Evolutionary conservation across 2,329 filamentous ascomycete genomes (phyloP).

Genomic region (Furcasterigmium sp.): DNA sequence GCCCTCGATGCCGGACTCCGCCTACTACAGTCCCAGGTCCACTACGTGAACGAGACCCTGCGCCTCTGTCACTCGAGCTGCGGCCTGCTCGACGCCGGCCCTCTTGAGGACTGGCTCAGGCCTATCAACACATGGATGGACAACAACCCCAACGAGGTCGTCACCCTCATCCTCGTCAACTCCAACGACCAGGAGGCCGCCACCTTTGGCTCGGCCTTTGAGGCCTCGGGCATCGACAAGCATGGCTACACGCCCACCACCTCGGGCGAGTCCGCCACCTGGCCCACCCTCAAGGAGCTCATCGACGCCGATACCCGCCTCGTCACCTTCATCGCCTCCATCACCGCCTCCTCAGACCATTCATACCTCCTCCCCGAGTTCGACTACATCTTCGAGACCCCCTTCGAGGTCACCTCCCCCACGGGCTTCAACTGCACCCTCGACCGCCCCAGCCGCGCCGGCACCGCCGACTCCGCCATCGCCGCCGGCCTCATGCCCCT

Average conservation of each 20-base stretch:
- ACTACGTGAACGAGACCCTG: constrained; percentile 53
- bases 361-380: constrained; percentile 62
- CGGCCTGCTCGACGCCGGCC: constrained; percentile 62
- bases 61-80: constrained; percentile 69
- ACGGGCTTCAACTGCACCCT: constrained; percentile 68
- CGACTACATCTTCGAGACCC: constrained; percentile 66
- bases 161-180: constrained; percentile 71
- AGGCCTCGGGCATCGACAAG: constrained; percentile 52
- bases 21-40: constrained; percentile 67
- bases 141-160: constrained; percentile 65
- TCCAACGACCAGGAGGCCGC: constrained; percentile 52
- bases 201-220: constrained; percentile 50
- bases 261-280: constrained; percentile 34
- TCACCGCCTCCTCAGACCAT: constrained; percentile 31
- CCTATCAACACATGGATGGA: constrained; percentile 66
- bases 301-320: constrained; percentile 61
- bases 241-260: constrained; percentile 55
- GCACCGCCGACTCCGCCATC: constrained; percentile 46
- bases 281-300: constrained; percentile 69
- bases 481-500: constrained; percentile 59
- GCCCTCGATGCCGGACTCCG: constrained; percentile 68
- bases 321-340: constrained; percentile 62
- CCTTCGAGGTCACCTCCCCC: constrained; percentile 57
- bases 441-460: constrained; percentile 54
- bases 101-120: constrained; percentile 57